A percentile compares a stretch with the other conserved stretches of the same genome.
Evolutionary conservation across 2,329 filamentous ascomycete genomes (phyloP).

Genomic region (Diaporthe helianthi): DNA sequence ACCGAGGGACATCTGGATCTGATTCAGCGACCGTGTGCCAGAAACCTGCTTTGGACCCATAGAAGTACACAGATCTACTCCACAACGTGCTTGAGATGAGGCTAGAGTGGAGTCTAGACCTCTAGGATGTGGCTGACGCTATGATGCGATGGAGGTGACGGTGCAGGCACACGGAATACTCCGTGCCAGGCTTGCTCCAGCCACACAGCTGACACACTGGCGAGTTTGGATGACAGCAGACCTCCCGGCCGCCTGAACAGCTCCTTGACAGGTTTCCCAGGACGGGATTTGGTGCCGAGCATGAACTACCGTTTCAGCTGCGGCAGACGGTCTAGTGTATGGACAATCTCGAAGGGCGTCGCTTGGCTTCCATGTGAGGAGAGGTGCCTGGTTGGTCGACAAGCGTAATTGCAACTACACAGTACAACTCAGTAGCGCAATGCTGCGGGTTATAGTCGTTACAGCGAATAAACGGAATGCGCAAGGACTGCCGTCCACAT

Average conservation of each 20-base stretch:
- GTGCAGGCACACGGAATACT: too few relatives aligned
- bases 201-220: conserved; percentile 12
- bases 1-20: conserved; percentile 8
- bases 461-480: background rate
- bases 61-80: conserved; percentile 9
- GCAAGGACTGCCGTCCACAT: background rate
- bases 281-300: background rate
- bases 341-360: background rate
- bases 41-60: conserved; percentile 31
- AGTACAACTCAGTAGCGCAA: background rate
- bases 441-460: background rate
- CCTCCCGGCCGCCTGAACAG: background rate
- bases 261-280: background rate
- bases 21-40: conserved; percentile 15
- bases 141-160: too few relatives aligned
- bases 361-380: background rate
- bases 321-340: background rate
- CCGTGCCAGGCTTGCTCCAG: conserved; percentile 16
- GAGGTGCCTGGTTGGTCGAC: background rate
- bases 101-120: conserved; percentile 17
- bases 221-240: conserved; percentile 16
- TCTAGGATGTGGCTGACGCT: conserved; percentile 25
- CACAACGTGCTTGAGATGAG: conserved; percentile 22
- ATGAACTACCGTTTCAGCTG: conserved; percentile 15
- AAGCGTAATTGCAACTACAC: background rate